Base-by-base conservation (phyloP, 2,329 filamentous ascomycete genomes). In the Cladosporium sp. region DNA sequence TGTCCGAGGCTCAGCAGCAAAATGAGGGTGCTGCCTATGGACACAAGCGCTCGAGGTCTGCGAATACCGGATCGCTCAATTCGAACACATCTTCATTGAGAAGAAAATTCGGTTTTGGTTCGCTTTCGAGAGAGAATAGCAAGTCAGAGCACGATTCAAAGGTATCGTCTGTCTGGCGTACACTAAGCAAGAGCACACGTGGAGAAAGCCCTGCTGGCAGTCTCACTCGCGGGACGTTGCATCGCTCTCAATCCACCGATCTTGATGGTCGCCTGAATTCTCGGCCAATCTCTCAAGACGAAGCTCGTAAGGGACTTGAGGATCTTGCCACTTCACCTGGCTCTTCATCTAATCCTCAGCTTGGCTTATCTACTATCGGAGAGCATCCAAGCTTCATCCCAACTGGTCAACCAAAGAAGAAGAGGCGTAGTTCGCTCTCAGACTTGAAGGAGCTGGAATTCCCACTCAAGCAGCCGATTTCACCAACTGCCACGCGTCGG, bases 391-490 rank as follows among this genome's bases (percentile, higher is more conserved):
- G 73, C 66, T 70, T 73, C 63, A 67, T 69, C 42, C 64, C 67
- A 11, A 73, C 65, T 12, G 65, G 61, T 55, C 67, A 67, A n/a
- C 70, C 74, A 38, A 83, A 79, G 64, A 91, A 84, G 72, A 96
- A 95, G 73, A 80, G 92, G 49, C 84, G 92, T 64, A 96, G 91
- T 70, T 96, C 91, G 20, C 72, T 97, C 36, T 95, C 91, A 4
- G 92, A 97, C 66, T 76, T 97, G 41, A 86, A 83, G 58, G 78
- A 74, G 50, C 72, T 88, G 15, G 83, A 92, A 69, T 78, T 48
- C 4, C 50, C 60, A 18, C 55, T 59, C n/a, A 54, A 56, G 27
- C 43, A 59, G 27, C 50, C 58, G 3, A 49, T 45, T n/a, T 57
- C 57, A n/a, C 56, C 62, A 25, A 43, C 50, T 16, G 46, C 59